Percentiles rank a stretch among this genome's conserved stretches.
Conservation (phyloP, 768 basidiomycete species). For the Rickenella mellea region DNA sequence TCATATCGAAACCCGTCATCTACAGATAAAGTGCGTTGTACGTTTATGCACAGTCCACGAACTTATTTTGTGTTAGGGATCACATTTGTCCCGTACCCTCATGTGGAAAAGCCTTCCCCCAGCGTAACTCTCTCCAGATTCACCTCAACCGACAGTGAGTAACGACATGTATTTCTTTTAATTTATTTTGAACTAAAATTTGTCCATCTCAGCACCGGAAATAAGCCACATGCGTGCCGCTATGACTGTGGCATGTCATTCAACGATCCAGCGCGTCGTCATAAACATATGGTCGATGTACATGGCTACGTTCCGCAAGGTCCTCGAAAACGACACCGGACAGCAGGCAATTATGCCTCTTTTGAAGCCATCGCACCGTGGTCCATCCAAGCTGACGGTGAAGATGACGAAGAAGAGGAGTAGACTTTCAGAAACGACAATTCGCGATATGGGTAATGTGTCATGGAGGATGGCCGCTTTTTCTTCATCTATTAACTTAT, state of each 20-base stretch:
- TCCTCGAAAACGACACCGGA: slow-evolving; percentile 12
- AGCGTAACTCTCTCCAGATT: slow-evolving; percentile 32
- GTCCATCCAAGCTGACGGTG: not conserved
- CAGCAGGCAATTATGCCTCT: slow-evolving; percentile 9
- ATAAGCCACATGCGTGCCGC: slow-evolving; percentile 43
- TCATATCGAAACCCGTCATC: slow-evolving; percentile 54
- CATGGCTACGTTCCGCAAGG: slow-evolving; percentile 41
- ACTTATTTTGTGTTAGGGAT: not conserved
- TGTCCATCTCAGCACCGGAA: slow-evolving; percentile 36
- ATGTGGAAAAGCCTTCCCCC: slow-evolving; percentile 32
- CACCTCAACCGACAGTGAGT: slow-evolving; percentile 47
- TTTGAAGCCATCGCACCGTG: slow-evolving; percentile 15
- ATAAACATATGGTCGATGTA: slow-evolving; percentile 44
- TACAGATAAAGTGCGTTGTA: slow-evolving; percentile 43
- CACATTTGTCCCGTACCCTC: slow-evolving; percentile 1
- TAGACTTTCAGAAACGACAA: not conserved
- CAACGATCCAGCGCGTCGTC: slow-evolving; percentile 57
- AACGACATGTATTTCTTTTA: slow-evolving; percentile 9
- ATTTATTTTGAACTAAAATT: slow-evolving; percentile 1
- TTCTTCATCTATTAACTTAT: not conserved
- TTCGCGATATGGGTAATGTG: not conserved
- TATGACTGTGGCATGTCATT: slow-evolving; percentile 43
- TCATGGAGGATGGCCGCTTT: too few relatives aligned
- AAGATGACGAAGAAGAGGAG: not conserved
- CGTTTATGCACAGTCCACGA: not conserved